Evolutionary conservation across 257 asterid genomes (phyloP), one percentile per base, ranked within the genome.

Genomic region (Asclepias syriaca): DNA sequence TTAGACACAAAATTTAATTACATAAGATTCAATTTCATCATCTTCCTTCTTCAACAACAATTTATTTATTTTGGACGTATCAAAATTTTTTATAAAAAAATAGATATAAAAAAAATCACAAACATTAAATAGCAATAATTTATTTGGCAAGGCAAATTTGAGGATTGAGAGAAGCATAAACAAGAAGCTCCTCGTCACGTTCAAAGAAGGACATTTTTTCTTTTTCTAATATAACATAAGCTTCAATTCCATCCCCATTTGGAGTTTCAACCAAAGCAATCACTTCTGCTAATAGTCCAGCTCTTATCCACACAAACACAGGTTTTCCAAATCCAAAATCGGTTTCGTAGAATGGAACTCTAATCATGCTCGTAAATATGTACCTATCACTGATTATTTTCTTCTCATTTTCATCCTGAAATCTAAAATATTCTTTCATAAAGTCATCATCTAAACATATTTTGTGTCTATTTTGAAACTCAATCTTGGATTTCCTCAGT

Each of bases 321-420:
- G 78, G 78, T 46, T 29, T 43, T 32, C 75, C 78, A 75, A 75
- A 78, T 16, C 76, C 75, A 66, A 68, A 78, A 6, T 73, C 73
- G 1, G 43, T 21, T 4, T 65, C 4, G 9, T 77, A 70, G 2
- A 70, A 24, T 1, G 72, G 72, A 39, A 45, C 65, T 21, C 29
- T 21, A 6, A 39, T 61, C n/a, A 48, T 2, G 59, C 64, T 71
- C 2, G 24, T 37, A 48, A 18, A 55, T 10, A 0, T 12, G 27
- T 71, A 65, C 3, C 8, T 60, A 6, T n/a, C n/a, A 10, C 50
- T 11, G 1, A 5, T 7, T 24, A 18, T 46, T 58, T 50, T 40
- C 0, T 24, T 43, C 7, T 12, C 3, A 16, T 1, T 24, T 37
- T 4, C 40, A 8, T 43, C 67, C 55, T 8, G 24, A 39, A 66